Base-by-base conservation (phyloP, 805 yeast species). In the Candida nanaspora region DNA sequence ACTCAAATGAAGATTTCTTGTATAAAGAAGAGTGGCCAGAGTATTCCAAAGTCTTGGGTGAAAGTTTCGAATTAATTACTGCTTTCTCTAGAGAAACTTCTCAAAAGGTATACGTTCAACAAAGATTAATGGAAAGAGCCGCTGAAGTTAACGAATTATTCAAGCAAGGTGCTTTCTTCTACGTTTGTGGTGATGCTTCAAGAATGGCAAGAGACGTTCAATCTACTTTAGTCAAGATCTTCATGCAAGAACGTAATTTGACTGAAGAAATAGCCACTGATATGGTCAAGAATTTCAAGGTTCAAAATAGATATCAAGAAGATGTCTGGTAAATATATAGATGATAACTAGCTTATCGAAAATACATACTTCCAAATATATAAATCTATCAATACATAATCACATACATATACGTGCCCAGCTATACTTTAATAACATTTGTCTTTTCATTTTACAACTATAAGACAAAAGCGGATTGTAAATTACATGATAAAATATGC, bases 111-210 rank as follows among this genome's bases (percentile, higher is more conserved):
- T 91, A 91, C 53, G 98, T 91, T 42, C 98, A 91, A 66, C 82
- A 93, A 57, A 77, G 74, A 48, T 57, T 93, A 50, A 50, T 61
- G 37, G 84, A 80, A 46, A 58, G 76, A 57, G 55, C 70, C 53
- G 56, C 72, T 49, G 66, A 74, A 48, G 63, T 84, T 41, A 77
- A 79, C 51, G 66, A 76, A 37, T 63, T 82, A 37, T 57, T 82
- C 39, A 61, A 64, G 37, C 46, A 63, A 34, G 96, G 96, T 43
- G 98, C 96, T 0, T 84, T 80, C 60, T 74, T 91, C 50, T 91
- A 93, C 61, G 95, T 91, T 30, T 91, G 98, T 72, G 98, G 98
- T 59, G 98, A 93, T 66, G 98, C 98, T 20, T 76, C 84, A 23
- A 78, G 76, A 49, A 93, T 91, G 98, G 96, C 98, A 4, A 82